phyloP scores from a whole-genome alignment of 257 asterid genomes.

The Ajuga chamaepitys region DNA sequence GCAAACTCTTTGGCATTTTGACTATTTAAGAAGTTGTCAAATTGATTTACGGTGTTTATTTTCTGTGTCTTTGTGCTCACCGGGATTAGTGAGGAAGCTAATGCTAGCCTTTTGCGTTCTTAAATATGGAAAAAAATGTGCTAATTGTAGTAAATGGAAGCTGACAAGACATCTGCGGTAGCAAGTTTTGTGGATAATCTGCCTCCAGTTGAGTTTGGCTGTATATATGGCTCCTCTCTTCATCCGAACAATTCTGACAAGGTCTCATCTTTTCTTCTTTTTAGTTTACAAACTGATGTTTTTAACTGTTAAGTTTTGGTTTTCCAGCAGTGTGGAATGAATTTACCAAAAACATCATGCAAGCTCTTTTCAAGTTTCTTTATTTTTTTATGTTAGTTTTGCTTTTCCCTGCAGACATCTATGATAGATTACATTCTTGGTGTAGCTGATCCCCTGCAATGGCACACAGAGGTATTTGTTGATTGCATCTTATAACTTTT shows the following conservation, averaged over 20 bases:
- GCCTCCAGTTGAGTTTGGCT: constrained; percentile 80
- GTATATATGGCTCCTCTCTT: constrained; percentile 76
- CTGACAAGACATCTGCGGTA: constrained; percentile 24
- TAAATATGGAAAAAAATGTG: constrained; percentile 7
- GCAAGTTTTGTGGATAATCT: constrained; percentile 49
- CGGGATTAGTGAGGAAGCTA: background rate
- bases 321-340: background rate
- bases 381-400: background rate
- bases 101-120: background rate
- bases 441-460: constrained; percentile 72
- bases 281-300: background rate
- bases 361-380: background rate
- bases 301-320: background rate
- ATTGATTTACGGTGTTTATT: background rate
- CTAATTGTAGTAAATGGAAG: constrained; percentile 29
- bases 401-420: constrained; percentile 35
- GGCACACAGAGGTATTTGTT: constrained; percentile 73
- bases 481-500: constrained; percentile 2
- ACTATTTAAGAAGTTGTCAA: no score
- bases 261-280: constrained; percentile 27
- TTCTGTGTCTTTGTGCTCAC: background rate
- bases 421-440: constrained; percentile 90
- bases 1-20: no score
- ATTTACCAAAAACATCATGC: background rate
- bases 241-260: constrained; percentile 75